Evolutionary conservation across 768 basidiomycete species (phyloP).

Genomic region (Mycena albidolilacea): DNA sequence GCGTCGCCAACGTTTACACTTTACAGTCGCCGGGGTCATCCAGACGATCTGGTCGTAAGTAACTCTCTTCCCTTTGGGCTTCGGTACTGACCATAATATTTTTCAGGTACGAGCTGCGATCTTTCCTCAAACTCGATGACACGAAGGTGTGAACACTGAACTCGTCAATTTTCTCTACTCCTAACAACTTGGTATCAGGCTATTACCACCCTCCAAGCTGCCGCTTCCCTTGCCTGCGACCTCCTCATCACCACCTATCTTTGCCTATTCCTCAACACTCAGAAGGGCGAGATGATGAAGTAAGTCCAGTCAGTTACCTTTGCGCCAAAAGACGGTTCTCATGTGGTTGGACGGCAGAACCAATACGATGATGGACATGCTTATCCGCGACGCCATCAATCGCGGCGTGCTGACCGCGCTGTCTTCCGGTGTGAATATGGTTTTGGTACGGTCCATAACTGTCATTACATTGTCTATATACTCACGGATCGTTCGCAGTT

Average conservation of each 20-base stretch:
- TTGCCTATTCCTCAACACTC: constrained; percentile 25
- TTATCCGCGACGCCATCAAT: constrained; percentile 36
- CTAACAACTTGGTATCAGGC: background rate
- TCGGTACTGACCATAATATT: background rate
- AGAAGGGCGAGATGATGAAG: constrained; percentile 32
- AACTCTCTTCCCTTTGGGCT: background rate
- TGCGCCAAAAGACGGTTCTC: background rate
- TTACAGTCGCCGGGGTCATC: constrained; percentile 2
- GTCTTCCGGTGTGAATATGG: constrained; percentile 29
- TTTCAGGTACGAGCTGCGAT: background rate
- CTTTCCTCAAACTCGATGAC: constrained; percentile 9
- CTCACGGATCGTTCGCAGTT: constrained; percentile 16
- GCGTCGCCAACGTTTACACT: background rate
- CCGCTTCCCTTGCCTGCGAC: constrained; percentile 30
- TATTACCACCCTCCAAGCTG: constrained; percentile 33
- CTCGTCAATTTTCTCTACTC: no score
- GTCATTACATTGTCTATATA: background rate
- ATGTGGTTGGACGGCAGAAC: constrained; percentile 17
- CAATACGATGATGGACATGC: constrained; percentile 31
- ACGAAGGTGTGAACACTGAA: constrained; percentile 4
- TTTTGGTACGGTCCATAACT: constrained; percentile 15
- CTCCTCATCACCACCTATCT: constrained; percentile 22
- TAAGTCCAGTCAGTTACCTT: background rate
- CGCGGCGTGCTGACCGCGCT: constrained; percentile 34
- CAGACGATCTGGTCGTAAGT: constrained; percentile 11